Evolutionary conservation across 306 rosid species (phyloP), one percentile per base, ranked within the genome.

Genomic region (Abrus pulchellus): DNA sequence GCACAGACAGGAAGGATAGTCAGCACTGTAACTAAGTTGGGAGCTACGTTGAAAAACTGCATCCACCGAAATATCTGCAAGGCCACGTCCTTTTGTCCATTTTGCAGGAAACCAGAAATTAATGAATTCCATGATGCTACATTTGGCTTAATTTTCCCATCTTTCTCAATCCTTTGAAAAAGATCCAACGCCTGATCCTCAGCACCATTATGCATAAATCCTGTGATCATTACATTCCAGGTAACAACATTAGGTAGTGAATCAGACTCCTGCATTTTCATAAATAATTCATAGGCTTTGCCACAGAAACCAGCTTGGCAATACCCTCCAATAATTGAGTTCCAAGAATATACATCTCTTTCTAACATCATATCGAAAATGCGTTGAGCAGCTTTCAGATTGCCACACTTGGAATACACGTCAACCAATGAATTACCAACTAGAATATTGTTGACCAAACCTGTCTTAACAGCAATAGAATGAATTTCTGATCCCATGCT

Each of bases 41-140:
- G 97, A 68, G 71, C 79, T 74, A 89, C 40, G 53, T 70, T 40
- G 74, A 52, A 82, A 83, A 84, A 82, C 84, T 93, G 99, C 98
- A 95, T 93, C 78, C 85, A 87, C 78, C 96, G 84, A 84, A 95
- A 95, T 53, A 93, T 83, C 74, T 89, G 82, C 14, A 93, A 77
- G 6, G 94, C 98, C 87, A 88, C 88, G 84, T 91, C 89, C 83
- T 86, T 90, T 72, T 90, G 87, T 71, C 96, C 93, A 72, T 76
- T 89, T 75, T 86, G 97, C 60, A 87, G 82, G 77, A 85, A 95
- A 64, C 99, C 97, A 32, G 99, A 84, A 56, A 95, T 85, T 30
- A 95, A 86, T 67, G 99, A 85, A 71, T 95, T 95, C 99, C 99
- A 93, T 1, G 99, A 89, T 34, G 99, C 98, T 4, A 89, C 84